Evolutionary conservation across 345 rosid species (phyloP).

Genomic region (Eucalyptus cloeziana): DNA sequence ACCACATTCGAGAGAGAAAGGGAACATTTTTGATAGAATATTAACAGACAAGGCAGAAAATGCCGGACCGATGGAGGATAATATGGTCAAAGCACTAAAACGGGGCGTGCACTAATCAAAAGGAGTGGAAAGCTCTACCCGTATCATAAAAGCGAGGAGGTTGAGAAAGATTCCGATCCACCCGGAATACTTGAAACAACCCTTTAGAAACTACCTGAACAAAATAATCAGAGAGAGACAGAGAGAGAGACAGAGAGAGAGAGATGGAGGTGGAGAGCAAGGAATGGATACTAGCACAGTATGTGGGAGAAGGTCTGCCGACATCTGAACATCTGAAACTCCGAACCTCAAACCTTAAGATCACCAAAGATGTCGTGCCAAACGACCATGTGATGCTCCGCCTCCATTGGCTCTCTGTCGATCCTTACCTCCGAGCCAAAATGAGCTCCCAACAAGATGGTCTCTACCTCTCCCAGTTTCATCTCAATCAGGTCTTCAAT

Average conservation of each 20-base stretch:
- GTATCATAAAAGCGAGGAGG: background rate
- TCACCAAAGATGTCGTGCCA: conserved; percentile 3
- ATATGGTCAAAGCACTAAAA: background rate
- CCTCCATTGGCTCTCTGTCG: conserved; percentile 18
- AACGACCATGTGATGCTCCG: conserved; percentile 7
- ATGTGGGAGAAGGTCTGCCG: conserved; percentile 20
- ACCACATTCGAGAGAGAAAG: background rate
- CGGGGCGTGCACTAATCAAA: background rate
- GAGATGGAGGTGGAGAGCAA: conserved; percentile 1
- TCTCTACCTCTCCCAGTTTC: conserved; percentile 3
- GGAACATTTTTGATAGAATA: too few species aligned
- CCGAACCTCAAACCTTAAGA: background rate
- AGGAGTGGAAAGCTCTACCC: background rate
- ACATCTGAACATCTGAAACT: conserved; percentile 24
- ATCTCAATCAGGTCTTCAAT: conserved; percentile 9
- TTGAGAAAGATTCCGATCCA: background rate
- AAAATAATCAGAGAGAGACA: background rate
- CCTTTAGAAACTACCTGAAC: background rate
- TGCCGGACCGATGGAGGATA: background rate
- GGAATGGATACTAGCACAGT: conserved; percentile 22
- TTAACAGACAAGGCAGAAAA: too few species aligned
- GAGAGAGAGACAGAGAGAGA: background rate
- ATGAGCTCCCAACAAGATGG: conserved; percentile 19
- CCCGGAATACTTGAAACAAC: background rate
- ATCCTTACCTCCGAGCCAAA: conserved; percentile 16